Percentiles rank a stretch among this genome's conserved stretches.
Conservation (phyloP, 75 land plant species). For the Chamaecyparis obtusa region DNA sequence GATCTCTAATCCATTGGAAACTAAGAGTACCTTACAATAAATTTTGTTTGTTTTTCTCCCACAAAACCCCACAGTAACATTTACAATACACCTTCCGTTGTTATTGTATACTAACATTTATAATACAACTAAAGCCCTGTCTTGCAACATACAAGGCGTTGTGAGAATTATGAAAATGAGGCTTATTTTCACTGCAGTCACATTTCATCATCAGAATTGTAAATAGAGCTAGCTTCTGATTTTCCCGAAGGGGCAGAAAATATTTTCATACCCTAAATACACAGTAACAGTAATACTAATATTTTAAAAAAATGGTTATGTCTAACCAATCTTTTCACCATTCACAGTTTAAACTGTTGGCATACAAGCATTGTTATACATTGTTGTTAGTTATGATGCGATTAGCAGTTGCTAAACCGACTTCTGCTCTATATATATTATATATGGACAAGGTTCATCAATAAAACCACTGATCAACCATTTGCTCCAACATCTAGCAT, state of each 20-base stretch:
- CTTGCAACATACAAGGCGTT: not conserved
- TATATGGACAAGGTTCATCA: too few species aligned
- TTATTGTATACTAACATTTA: not conserved
- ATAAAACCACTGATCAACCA: too few species aligned
- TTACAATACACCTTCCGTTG: not conserved
- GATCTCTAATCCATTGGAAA: not conserved
- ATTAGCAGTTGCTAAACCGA: too few species aligned
- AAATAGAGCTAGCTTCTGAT: not conserved
- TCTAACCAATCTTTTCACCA: too few species aligned
- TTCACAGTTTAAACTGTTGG: not conserved
- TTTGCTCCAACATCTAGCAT: too few species aligned
- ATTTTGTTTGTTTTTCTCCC: not conserved
- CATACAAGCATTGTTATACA: too few species aligned
- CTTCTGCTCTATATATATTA: too few species aligned
- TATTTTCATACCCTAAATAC: not conserved
- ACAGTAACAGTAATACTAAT: too few species aligned
- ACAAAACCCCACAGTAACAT: not conserved
- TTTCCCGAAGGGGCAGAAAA: not conserved
- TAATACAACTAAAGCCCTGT: not conserved
- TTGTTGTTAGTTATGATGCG: too few species aligned
- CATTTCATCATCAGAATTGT: not conserved
- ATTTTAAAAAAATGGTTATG: too few species aligned
- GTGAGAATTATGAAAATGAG: not conserved
- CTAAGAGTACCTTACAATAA: not conserved
- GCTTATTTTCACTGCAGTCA: not conserved